phyloP scores from a whole-genome alignment of 768 basidiomycete genomes.

The Trametes cubensis region DNA sequence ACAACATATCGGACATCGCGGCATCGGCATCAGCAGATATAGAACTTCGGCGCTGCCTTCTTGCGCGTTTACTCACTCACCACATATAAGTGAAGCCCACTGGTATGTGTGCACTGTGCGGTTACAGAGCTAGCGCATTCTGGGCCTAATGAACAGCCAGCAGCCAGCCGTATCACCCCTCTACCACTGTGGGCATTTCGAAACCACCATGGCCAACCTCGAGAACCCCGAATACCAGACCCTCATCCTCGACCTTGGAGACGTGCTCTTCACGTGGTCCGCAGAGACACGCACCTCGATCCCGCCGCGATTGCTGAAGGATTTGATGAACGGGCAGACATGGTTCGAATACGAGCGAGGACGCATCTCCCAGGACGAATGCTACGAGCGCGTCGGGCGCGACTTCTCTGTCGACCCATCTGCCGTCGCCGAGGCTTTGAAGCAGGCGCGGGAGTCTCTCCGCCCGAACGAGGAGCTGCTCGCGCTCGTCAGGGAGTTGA shows the following conservation, averaged over 20 bases:
- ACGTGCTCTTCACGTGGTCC: constrained; percentile 60
- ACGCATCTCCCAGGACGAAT: constrained; percentile 45
- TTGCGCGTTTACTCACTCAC: no score
- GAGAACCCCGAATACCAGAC: constrained; percentile 23
- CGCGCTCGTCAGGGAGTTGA: constrained; percentile 49
- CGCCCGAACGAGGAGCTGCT: constrained; percentile 43
- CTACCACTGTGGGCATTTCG: no score
- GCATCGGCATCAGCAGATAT: no score
- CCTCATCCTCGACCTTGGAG: constrained; percentile 57
- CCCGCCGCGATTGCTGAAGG: constrained; percentile 42
- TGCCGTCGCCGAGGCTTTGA: constrained; percentile 49
- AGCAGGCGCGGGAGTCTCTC: constrained; percentile 51
- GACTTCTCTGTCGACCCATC: constrained; percentile 41
- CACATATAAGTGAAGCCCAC: no score
- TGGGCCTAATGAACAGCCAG: no score
- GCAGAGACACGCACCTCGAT: constrained; percentile 47
- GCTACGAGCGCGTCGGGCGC: constrained; percentile 43
- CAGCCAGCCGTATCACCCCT: no score
- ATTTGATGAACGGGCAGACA: constrained; percentile 47
- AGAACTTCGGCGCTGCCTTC: no score
- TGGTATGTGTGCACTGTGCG: no score
- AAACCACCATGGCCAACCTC: neutral
- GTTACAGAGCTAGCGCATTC: no score
- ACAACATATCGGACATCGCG: no score
- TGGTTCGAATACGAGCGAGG: constrained; percentile 61